Percentiles rank a stretch among this genome's conserved stretches.
These are phyloP conservation scores for Haplosporangium gracile DNA, from an alignment of 192 early-diverging fungal genomes.

Conservation along the genomic window DNA sequence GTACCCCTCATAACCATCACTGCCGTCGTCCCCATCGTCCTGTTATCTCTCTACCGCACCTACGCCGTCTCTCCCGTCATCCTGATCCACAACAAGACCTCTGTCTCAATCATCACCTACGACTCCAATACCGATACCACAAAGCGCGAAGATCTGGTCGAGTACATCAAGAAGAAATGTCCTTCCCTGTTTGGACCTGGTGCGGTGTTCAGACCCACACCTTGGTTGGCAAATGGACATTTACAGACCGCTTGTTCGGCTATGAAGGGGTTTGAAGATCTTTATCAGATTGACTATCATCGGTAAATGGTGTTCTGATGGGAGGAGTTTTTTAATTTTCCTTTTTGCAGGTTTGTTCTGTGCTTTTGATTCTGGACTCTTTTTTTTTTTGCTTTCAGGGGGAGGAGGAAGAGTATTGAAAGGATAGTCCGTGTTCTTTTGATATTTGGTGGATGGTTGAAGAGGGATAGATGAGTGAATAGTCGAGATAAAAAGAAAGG, in stretches of 20 bases:
- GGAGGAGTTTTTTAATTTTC: not conserved
- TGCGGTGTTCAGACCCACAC: constrained; percentile 66
- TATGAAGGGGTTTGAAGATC: constrained; percentile 42
- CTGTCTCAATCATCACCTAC: constrained; percentile 21
- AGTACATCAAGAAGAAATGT: constrained; percentile 39
- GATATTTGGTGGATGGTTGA: not conserved
- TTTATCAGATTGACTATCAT: constrained; percentile 68
- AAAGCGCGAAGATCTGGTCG: constrained; percentile 23
- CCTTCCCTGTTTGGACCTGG: constrained; percentile 34
- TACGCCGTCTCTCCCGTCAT: constrained; percentile 31
- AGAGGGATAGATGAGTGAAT: not conserved
- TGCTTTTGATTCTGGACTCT: not conserved
- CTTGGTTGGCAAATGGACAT: constrained; percentile 81
- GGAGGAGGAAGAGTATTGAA: not conserved
- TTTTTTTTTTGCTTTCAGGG: not conserved
- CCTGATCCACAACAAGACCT: constrained; percentile 24
- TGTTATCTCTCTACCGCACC: constrained; percentile 20
- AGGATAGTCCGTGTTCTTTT: not conserved
- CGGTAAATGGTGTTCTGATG: constrained; percentile 57
- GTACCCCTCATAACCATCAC: constrained; percentile 24
- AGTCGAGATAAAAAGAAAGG: not conserved
- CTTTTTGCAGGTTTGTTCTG: not conserved
- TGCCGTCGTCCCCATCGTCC: constrained; percentile 2
- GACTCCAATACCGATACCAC: constrained; percentile 17
- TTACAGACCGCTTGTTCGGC: constrained; percentile 82